A percentile compares a stretch with the other conserved stretches of the same genome.
Evolutionary conservation across 2,329 filamentous ascomycete genomes (phyloP).

Genomic region (Colletotrichum sp.): DNA sequence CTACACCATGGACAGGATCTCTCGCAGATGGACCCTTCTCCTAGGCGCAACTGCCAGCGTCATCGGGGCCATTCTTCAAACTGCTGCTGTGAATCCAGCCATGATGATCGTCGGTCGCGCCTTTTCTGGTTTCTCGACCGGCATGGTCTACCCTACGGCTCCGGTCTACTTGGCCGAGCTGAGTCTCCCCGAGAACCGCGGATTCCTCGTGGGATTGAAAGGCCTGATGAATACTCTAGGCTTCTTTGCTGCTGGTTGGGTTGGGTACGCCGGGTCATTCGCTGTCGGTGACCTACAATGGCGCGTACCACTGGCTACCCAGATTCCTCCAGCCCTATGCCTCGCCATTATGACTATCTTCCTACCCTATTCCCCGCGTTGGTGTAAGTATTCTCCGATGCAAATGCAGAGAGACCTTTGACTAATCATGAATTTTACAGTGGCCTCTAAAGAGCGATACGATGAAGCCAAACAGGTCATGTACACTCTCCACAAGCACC

Average conservation of each 20-base stretch:
- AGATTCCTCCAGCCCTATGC: slow-evolving; percentile 28
- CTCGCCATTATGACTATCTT: slow-evolving; percentile 24
- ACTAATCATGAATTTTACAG: not conserved
- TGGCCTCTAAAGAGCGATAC: slow-evolving; percentile 23
- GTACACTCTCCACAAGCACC: slow-evolving; percentile 26
- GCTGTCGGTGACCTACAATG: slow-evolving; percentile 33
- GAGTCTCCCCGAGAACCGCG: slow-evolving; percentile 27
- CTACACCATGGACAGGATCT: slow-evolving; percentile 9
- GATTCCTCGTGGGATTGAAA: slow-evolving; percentile 30
- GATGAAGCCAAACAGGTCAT: slow-evolving; percentile 28
- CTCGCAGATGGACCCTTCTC: slow-evolving; percentile 1
- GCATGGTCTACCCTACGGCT: slow-evolving; percentile 25
- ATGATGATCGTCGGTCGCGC: slow-evolving; percentile 32
- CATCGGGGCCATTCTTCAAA: slow-evolving; percentile 22
- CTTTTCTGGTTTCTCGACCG: slow-evolving; percentile 27
- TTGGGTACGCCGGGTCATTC: slow-evolving; percentile 41
- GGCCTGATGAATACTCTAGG: slow-evolving; percentile 39
- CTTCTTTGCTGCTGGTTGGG: slow-evolving; percentile 42
- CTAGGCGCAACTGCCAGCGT: not conserved
- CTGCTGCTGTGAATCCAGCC: slow-evolving; percentile 23
- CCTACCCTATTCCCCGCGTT: slow-evolving; percentile 31
- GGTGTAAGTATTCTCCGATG: slow-evolving; percentile 21
- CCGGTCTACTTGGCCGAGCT: slow-evolving; percentile 32
- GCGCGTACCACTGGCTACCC: slow-evolving; percentile 37
- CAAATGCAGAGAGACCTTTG: no score